phyloP scores from a whole-genome alignment of 345 rosid species.

The Rubroshorea leprosula region DNA sequence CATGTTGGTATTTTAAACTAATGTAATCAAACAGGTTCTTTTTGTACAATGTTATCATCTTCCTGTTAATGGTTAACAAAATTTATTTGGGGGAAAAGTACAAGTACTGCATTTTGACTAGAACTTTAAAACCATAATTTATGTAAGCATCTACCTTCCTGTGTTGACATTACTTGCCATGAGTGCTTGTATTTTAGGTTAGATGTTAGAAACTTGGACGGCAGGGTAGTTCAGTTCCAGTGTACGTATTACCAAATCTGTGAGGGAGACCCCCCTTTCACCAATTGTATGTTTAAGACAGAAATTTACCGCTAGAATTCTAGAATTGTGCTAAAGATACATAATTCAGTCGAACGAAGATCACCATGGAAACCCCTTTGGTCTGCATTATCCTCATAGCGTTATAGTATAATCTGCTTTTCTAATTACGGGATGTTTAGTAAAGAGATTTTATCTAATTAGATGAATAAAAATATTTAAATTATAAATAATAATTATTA shows the following conservation, averaged over 20 bases:
- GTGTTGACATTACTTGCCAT: not conserved
- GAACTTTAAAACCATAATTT: too few relatives aligned
- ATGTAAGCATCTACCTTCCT: too few relatives aligned
- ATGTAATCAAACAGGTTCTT: not conserved
- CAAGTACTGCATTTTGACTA: too few relatives aligned
- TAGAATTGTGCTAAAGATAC: not conserved
- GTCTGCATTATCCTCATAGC: not conserved
- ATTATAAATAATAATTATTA: too few relatives aligned
- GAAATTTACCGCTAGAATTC: not conserved
- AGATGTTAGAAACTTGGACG: not conserved
- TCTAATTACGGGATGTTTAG: not conserved
- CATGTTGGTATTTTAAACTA: not conserved
- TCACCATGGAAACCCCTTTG: not conserved
- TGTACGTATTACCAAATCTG: not conserved
- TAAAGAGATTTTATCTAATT: too few relatives aligned
- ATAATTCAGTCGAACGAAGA: not conserved
- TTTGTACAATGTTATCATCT: not conserved
- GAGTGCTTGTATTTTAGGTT: not conserved
- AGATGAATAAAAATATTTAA: too few relatives aligned
- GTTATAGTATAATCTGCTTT: not conserved
- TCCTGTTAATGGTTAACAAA: not conserved
- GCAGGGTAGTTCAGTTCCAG: not conserved
- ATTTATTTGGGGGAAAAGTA: not conserved
- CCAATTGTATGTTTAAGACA: not conserved
- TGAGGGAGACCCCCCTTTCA: not conserved